Evolutionary conservation across 768 basidiomycete genomes (phyloP), one percentile per base, ranked within the genome.

Genomic region (Auriculariales sp.): DNA sequence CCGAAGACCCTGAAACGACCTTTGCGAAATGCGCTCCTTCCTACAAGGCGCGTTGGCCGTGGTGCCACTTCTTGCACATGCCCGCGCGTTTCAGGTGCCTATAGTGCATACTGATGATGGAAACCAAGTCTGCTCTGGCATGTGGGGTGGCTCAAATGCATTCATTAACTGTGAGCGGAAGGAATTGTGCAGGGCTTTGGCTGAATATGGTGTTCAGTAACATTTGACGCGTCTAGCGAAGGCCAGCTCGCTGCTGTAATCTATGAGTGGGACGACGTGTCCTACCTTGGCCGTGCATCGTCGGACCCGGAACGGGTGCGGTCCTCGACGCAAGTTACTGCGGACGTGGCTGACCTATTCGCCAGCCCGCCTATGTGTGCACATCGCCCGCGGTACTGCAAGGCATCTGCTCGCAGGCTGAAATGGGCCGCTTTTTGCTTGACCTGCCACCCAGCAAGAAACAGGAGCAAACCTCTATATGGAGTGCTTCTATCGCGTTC

Each of bases 181-280:
- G n/a, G n/a, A n/a, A n/a, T n/a, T n/a, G n/a, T n/a, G n/a, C n/a
- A n/a, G n/a, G n/a, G n/a, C n/a, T n/a, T n/a, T n/a, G n/a, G n/a
- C n/a, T n/a, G n/a, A n/a, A n/a, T n/a, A n/a, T n/a, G n/a, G n/a
- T n/a, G n/a, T 48, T 49, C 56, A 74, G 68, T 94, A 52, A 79
- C 80, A 3, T 98, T 97, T 67, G 79, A 87, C 56, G 61, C 69
- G 15, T 58, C 71, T 4, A 91, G 91, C 3, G 70, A 80, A 57
- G 94, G 94, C 31, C 87, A 94, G 64, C 69, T 95, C 17, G 89
- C 94, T 25, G 81, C 95, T 74, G 85, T 94, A 48, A 79, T 99
- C 22, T 99, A 97, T 59, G 94, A 98, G 66, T 99, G 93, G 93
- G 62, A 71, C 27, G 95, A 99, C 60, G 80, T 81, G 48, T 66